Percentiles rank a stretch among this genome's conserved stretches.
Conservation (phyloP, 495 filamentous ascomycete species). For the Xylaria palmicola region DNA sequence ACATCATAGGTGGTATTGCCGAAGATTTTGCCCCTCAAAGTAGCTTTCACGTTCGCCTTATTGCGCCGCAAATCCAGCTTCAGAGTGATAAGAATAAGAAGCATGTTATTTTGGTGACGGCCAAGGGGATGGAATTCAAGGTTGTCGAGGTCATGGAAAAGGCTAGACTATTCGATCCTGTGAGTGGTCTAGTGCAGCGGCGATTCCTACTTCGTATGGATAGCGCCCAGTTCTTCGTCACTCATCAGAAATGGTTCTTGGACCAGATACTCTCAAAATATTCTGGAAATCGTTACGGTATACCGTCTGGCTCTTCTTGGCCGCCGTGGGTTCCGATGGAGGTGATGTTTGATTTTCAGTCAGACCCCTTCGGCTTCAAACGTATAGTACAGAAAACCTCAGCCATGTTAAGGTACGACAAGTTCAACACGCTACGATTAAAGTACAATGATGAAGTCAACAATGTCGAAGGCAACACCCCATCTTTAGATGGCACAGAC, state of each 20-base stretch:
- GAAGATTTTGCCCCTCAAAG: conserved; percentile 92
- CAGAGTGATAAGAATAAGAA: conserved; percentile 97
- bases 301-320: conserved; percentile 81
- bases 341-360: conserved; percentile 93
- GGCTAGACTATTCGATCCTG: conserved; percentile 83
- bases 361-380: conserved; percentile 92
- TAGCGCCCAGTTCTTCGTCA: conserved; percentile 96
- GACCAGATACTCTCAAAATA: conserved; percentile 83
- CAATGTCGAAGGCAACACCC: conserved; percentile 49
- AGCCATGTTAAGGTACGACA: conserved; percentile 90
- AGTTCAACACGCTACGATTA: conserved; percentile 93
- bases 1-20: conserved; percentile 72
- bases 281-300: conserved; percentile 88
- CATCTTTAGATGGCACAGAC: conserved; percentile 58
- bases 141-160: conserved; percentile 98
- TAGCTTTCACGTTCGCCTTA: conserved; percentile 89
- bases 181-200: conserved; percentile 90
- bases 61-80: conserved; percentile 94
- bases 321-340: conserved; percentile 97
- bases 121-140: conserved; percentile 95
- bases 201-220: conserved; percentile 94
- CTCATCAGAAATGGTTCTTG: conserved; percentile 82
- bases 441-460: conserved; percentile 97
- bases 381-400: conserved; percentile 94
- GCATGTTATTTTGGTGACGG: conserved; percentile 86